These are phyloP conservation scores for Verbena officinalis DNA, from an alignment of 257 asterid genomes.

Conservation along the genomic window DNA sequence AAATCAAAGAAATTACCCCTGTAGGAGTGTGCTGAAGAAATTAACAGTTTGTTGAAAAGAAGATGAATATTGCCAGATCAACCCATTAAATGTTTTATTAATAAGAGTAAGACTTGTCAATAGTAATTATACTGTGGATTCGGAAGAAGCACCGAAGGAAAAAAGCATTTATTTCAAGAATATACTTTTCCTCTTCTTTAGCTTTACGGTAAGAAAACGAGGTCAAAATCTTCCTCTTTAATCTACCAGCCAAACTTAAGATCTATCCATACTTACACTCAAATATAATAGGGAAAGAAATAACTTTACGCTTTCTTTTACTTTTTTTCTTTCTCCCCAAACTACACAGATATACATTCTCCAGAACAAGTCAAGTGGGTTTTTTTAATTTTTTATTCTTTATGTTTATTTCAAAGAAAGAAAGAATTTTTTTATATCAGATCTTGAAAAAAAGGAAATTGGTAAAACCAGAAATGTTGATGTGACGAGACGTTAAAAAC, in stretches of 20 bases:
- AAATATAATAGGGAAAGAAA: not conserved
- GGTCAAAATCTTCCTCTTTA: constrained; percentile 9
- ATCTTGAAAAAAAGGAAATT: constrained; percentile 14
- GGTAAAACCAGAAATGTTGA: constrained; percentile 37
- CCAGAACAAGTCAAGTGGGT: constrained; percentile 14
- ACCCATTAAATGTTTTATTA: not conserved
- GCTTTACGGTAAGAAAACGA: not conserved
- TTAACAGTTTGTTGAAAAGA: not conserved
- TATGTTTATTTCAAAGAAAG: constrained; percentile 13
- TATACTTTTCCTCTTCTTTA: constrained; percentile 10
- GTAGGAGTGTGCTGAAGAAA: constrained; percentile 4
- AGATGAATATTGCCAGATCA: not conserved
- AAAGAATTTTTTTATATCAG: constrained; percentile 18
- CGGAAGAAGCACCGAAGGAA: constrained; percentile 24
- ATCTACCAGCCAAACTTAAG: constrained; percentile 4
- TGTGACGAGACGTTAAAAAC: constrained; percentile 56
- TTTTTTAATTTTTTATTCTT: too few relatives aligned
- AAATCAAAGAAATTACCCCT: too few relatives aligned
- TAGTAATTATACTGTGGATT: not conserved
- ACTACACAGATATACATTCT: constrained; percentile 17
- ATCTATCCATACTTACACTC: constrained; percentile 7
- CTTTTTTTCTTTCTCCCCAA: not conserved
- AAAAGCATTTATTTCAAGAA: constrained; percentile 16
- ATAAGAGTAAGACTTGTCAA: constrained; percentile 12
- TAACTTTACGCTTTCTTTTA: not conserved